Percentiles rank a stretch among this genome's conserved stretches.
phyloP scores from a whole-genome alignment of 331 rosid species.

The Malus hybrid region DNA sequence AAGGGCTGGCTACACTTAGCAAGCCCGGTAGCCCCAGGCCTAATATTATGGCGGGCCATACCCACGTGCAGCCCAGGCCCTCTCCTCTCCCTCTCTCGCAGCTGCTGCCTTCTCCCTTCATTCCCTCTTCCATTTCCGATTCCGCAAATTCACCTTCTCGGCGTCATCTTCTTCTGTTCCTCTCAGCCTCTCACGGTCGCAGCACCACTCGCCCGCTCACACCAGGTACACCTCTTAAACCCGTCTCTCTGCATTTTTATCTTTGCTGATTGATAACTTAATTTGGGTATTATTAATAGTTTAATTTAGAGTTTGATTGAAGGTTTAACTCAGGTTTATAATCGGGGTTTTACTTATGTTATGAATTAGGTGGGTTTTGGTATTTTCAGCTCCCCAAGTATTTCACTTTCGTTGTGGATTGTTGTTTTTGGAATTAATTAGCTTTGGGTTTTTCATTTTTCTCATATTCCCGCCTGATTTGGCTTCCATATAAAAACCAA shows the following conservation, averaged over 20 bases:
- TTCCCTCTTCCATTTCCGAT: not conserved
- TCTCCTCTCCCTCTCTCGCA: not conserved
- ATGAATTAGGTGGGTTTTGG: not conserved
- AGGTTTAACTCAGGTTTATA: not conserved
- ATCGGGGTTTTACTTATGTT: not conserved
- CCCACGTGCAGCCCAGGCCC: too few species aligned
- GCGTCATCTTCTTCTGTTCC: not conserved
- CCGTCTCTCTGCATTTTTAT: not conserved
- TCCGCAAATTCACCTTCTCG: not conserved
- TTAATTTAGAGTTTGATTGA: not conserved
- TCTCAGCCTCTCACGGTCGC: too few species aligned
- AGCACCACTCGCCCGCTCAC: too few species aligned
- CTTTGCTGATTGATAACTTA: not conserved
- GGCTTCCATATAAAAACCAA: not conserved
- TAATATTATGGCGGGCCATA: too few species aligned
- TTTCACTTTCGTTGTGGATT: not conserved
- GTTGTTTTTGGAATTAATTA: not conserved
- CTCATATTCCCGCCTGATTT: not conserved
- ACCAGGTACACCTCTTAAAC: too few species aligned
- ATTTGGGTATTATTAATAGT: not conserved
- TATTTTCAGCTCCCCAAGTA: not conserved
- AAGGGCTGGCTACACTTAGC: too few species aligned
- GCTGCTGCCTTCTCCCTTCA: not conserved
- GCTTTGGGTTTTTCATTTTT: not conserved
- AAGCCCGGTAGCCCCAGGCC: too few species aligned